Evolutionary conservation across 805 yeast genomes (phyloP).

Genomic region (Ogataea pini): DNA sequence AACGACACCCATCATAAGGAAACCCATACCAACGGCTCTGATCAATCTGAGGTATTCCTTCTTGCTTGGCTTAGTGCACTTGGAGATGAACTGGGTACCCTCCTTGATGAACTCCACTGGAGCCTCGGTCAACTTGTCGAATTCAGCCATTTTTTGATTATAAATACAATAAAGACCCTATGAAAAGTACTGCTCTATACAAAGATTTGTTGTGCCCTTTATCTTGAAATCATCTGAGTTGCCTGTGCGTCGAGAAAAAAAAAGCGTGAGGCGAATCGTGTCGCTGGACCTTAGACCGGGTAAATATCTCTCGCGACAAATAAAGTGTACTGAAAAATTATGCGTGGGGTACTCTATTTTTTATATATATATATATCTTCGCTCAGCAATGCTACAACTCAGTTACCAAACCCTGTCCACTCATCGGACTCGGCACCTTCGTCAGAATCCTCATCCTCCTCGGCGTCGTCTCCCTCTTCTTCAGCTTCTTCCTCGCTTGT

Average conservation of each 20-base stretch:
- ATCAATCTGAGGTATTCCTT: constrained; percentile 88
- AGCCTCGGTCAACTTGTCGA: constrained; percentile 78
- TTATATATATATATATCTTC: neutral
- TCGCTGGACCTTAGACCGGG: neutral
- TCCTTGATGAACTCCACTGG: constrained; percentile 92
- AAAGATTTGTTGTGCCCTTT: neutral
- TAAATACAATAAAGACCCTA: neutral
- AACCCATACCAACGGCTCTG: constrained; percentile 96
- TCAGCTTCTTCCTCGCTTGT: constrained; percentile 5
- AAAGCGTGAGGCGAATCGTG: constrained; percentile 5
- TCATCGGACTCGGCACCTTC: constrained; percentile 24
- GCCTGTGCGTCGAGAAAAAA: constrained; percentile 6
- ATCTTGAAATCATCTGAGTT: neutral
- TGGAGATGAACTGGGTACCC: constrained; percentile 82
- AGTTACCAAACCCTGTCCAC: constrained; percentile 35
- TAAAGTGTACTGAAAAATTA: neutral
- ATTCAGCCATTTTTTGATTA: constrained; percentile 34
- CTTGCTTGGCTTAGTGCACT: constrained; percentile 90
- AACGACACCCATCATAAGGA: constrained; percentile 95
- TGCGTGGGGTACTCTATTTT: constrained; percentile 3
- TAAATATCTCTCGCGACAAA: neutral
- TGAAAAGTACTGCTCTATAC: neutral
- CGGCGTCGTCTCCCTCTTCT: constrained; percentile 22
- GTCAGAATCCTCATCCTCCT: constrained; percentile 32
- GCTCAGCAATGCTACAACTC: constrained; percentile 5